These are phyloP conservation scores for Termitomyces sp. DNA, from an alignment of 768 basidiomycete species.

Conservation along the genomic window DNA sequence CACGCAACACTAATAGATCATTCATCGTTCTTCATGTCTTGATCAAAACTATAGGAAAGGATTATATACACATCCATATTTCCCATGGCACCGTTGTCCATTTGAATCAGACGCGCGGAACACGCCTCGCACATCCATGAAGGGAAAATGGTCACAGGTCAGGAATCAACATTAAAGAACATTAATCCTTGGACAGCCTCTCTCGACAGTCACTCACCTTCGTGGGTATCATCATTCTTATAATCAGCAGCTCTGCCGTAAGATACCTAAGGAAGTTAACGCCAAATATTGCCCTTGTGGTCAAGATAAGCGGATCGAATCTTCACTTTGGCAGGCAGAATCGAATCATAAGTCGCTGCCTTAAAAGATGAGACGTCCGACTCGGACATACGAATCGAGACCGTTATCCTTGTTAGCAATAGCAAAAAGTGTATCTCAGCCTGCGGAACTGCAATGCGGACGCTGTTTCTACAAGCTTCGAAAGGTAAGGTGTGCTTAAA, in stretches of 20 bases:
- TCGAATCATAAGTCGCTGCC: neutral
- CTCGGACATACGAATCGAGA: neutral
- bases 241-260: neutral
- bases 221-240: neutral
- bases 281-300: neutral
- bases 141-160: no score
- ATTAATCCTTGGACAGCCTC: neutral
- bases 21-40: no score
- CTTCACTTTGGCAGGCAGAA: no score
- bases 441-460: no score
- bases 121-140: no score
- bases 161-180: neutral
- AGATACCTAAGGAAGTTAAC: neutral
- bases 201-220: neutral
- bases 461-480: no score
- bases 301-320: neutral
- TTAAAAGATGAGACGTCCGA: neutral
- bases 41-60: no score
- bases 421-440: no score
- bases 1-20: no score
- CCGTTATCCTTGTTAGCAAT: neutral
- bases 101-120: neutral
- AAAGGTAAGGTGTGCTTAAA: no score
- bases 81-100: neutral
- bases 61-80: neutral